Evolutionary conservation across 495 filamentous ascomycete species (phyloP).

Genomic region (Rhizodiscina lignyota): DNA sequence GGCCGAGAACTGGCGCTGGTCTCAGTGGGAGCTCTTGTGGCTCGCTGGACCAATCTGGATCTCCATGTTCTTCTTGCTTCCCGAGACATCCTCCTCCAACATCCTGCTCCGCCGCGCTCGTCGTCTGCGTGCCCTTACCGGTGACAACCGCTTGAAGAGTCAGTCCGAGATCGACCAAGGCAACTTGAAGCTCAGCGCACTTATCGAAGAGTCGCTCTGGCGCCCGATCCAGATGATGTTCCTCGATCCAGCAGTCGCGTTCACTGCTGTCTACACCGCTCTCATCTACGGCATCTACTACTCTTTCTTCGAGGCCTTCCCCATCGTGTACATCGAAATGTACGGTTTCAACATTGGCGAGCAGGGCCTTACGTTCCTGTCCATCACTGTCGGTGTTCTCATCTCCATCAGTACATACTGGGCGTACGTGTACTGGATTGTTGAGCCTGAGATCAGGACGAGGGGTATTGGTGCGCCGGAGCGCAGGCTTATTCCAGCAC

Average conservation of each 20-base stretch:
- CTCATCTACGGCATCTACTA: constrained; percentile 52
- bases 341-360: constrained; percentile 44
- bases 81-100: constrained; percentile 32
- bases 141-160: constrained; percentile 10
- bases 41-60: constrained; percentile 25
- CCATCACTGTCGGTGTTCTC: constrained; percentile 35
- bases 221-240: constrained; percentile 45
- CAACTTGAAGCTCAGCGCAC: constrained; percentile 23
- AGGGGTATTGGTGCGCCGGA: constrained; percentile 30
- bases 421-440: constrained; percentile 30
- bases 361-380: constrained; percentile 45
- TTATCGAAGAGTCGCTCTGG: constrained; percentile 40
- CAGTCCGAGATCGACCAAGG: constrained; percentile 19
- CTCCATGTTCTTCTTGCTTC: constrained; percentile 31
- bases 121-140: constrained; percentile 27
- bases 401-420: constrained; percentile 34
- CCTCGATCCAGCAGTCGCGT: constrained; percentile 43
- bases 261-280: constrained; percentile 41
- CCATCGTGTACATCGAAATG: constrained; percentile 43
- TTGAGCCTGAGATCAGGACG: constrained; percentile 28
- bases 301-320: constrained; percentile 57
- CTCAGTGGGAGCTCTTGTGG: constrained; percentile 27
- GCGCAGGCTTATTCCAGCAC: constrained; percentile 32
- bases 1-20: constrained; percentile 23
- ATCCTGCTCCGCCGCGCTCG: constrained; percentile 37